phyloP scores from a whole-genome alignment of 768 basidiomycete genomes.

The Obba rivulosa region DNA sequence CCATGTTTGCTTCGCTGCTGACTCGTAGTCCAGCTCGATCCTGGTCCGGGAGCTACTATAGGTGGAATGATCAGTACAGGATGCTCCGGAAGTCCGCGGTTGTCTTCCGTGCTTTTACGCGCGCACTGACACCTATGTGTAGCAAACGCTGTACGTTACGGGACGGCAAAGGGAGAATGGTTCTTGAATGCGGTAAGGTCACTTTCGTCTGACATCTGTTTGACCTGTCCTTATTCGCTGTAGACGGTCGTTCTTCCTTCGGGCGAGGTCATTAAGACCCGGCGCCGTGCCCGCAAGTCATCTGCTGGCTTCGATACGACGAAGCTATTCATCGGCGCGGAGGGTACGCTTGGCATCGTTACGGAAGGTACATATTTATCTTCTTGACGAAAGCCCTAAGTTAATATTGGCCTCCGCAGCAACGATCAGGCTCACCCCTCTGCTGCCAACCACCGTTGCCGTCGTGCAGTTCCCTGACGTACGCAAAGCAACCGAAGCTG shows the following conservation, averaged over 20 bases:
- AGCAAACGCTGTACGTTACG: slow-evolving; percentile 83
- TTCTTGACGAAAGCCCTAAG: background rate
- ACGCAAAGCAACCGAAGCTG: slow-evolving; percentile 67
- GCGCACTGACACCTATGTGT: background rate
- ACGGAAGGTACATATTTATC: slow-evolving; percentile 57
- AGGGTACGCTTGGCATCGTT: slow-evolving; percentile 80
- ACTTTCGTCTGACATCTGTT: slow-evolving; percentile 1
- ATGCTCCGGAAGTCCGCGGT: slow-evolving; percentile 66
- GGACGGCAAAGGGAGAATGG: slow-evolving; percentile 88
- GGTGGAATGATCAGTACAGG: slow-evolving; percentile 86
- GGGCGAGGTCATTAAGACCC: slow-evolving; percentile 88
- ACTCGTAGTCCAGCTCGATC: slow-evolving; percentile 48
- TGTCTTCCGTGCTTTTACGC: background rate
- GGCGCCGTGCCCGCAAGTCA: slow-evolving; percentile 72
- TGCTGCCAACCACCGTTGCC: slow-evolving; percentile 79
- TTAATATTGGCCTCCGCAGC: slow-evolving; percentile 32
- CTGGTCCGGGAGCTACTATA: slow-evolving; percentile 73
- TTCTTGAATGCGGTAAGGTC: slow-evolving; percentile 78
- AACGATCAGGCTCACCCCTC: slow-evolving; percentile 75
- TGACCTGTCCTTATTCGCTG: background rate
- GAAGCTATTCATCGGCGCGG: slow-evolving; percentile 83
- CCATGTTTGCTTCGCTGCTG: background rate
- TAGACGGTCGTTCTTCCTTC: slow-evolving; percentile 87
- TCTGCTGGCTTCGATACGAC: slow-evolving; percentile 85
- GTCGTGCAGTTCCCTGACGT: slow-evolving; percentile 79